phyloP scores from a whole-genome alignment of 2,329 filamentous ascomycete species.

The Cercospora sp. region DNA sequence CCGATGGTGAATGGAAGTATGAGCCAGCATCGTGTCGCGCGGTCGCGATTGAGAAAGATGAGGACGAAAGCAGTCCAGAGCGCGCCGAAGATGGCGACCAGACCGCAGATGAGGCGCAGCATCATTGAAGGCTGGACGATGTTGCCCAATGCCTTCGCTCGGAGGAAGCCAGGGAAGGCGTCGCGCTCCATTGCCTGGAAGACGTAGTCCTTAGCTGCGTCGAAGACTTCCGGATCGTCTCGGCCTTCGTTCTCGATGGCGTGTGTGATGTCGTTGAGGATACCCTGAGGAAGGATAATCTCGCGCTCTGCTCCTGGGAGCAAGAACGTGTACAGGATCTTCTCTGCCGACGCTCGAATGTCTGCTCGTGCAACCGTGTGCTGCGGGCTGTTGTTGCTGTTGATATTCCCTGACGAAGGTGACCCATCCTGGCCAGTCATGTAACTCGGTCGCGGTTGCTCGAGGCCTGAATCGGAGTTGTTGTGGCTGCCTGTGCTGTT shows the following conservation, averaged over 20 bases:
- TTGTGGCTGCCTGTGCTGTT: constrained; percentile 48
- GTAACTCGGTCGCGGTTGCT: constrained; percentile 60
- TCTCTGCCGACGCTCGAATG: constrained; percentile 90
- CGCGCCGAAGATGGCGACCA: constrained; percentile 82
- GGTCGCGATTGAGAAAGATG: constrained; percentile 81
- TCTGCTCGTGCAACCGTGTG: constrained; percentile 86
- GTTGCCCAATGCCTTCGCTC: constrained; percentile 93
- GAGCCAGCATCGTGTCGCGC: constrained; percentile 77
- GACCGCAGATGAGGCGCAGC: constrained; percentile 78
- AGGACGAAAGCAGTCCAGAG: constrained; percentile 95
- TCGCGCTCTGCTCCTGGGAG: constrained; percentile 94
- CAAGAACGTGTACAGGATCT: constrained; percentile 97
- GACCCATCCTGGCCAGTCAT: constrained; percentile 54
- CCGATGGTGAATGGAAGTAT: constrained; percentile 91
- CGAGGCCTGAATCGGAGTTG: constrained; percentile 40
- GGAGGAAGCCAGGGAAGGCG: constrained; percentile 94
- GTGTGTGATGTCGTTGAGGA: constrained; percentile 80
- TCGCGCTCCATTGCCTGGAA: constrained; percentile 99
- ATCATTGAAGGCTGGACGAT: constrained; percentile 89
- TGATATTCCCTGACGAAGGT: constrained; percentile 39
- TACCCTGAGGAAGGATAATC: constrained; percentile 86
- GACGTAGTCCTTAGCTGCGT: constrained; percentile 96
- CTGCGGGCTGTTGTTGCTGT: constrained; percentile 78
- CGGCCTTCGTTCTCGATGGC: constrained; percentile 88
- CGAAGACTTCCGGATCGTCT: constrained; percentile 96